Conservation (phyloP, 257 asterid genomes). For the Haberlea rhodopensis region DNA sequence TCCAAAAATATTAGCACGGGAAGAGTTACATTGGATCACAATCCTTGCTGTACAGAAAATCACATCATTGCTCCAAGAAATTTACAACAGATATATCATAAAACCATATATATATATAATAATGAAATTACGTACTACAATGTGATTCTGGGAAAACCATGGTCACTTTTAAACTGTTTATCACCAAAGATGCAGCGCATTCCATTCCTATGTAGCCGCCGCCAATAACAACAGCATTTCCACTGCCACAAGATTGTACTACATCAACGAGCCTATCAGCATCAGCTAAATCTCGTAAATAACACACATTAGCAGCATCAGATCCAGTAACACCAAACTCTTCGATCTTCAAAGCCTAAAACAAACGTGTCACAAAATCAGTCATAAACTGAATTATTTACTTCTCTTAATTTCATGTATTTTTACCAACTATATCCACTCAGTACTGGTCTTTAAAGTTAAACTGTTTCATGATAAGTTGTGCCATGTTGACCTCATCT, state of each 20-base stretch:
- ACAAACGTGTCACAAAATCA: constrained; percentile 27
- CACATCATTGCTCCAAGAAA: background rate
- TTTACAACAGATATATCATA: constrained; percentile 1
- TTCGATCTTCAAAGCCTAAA: constrained; percentile 84
- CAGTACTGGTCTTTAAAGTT: constrained; percentile 1
- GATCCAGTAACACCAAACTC: constrained; percentile 84
- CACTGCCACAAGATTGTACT: constrained; percentile 65
- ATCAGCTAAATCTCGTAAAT: constrained; percentile 73
- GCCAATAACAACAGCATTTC: constrained; percentile 79
- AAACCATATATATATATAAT: background rate
- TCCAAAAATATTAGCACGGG: constrained; percentile 1
- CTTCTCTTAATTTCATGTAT: background rate
- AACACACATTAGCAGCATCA: constrained; percentile 76
- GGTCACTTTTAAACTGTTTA: constrained; percentile 65
- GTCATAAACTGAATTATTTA: constrained; percentile 16
- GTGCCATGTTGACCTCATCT: background rate
- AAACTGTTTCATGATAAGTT: constrained; percentile 5
- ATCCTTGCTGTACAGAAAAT: background rate
- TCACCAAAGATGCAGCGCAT: constrained; percentile 85
- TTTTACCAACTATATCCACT: background rate
- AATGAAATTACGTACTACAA: constrained; percentile 54
- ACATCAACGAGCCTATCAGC: constrained; percentile 68
- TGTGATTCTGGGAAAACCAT: constrained; percentile 94
- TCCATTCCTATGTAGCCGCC: constrained; percentile 97
- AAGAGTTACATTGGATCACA: constrained; percentile 1